These are phyloP conservation scores for Rhizopogon vesiculosus DNA, from an alignment of 768 basidiomycete genomes.

Conservation along the genomic window DNA sequence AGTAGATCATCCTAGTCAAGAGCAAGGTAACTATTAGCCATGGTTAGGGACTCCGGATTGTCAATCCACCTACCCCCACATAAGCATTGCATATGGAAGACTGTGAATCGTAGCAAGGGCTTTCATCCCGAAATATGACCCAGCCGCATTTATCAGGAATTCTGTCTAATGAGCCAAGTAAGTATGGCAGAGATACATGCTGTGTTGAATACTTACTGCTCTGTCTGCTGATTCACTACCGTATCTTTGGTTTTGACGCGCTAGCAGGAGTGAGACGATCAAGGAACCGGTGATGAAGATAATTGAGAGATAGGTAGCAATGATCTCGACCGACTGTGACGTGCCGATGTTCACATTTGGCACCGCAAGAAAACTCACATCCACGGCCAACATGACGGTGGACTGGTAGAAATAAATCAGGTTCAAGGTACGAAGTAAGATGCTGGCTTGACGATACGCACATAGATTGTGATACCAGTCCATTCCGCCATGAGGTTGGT, in stretches of 20 bases:
- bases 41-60: neutral
- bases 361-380: constrained; percentile 52
- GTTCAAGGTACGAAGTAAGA: neutral
- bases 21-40: neutral
- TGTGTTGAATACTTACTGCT: constrained; percentile 21
- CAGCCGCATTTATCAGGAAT: constrained; percentile 17
- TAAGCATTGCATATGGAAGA: constrained; percentile 27
- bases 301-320: constrained; percentile 36
- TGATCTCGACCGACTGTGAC: constrained; percentile 13
- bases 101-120: constrained; percentile 27
- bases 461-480: constrained; percentile 44
- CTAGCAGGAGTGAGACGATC: constrained; percentile 30
- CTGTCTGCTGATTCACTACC: constrained; percentile 16
- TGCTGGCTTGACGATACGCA: constrained; percentile 18
- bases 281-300: constrained; percentile 31
- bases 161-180: constrained; percentile 10
- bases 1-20: constrained; percentile 20
- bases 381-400: constrained; percentile 48
- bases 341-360: constrained; percentile 28
- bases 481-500: constrained; percentile 39
- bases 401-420: constrained; percentile 24
- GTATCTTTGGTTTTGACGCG: constrained; percentile 30
- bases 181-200: neutral
- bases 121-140: constrained; percentile 18
- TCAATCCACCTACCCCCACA: constrained; percentile 22